Conservation (phyloP, 441 rosid species). For the Euphorbia schlechtendalii region DNA sequence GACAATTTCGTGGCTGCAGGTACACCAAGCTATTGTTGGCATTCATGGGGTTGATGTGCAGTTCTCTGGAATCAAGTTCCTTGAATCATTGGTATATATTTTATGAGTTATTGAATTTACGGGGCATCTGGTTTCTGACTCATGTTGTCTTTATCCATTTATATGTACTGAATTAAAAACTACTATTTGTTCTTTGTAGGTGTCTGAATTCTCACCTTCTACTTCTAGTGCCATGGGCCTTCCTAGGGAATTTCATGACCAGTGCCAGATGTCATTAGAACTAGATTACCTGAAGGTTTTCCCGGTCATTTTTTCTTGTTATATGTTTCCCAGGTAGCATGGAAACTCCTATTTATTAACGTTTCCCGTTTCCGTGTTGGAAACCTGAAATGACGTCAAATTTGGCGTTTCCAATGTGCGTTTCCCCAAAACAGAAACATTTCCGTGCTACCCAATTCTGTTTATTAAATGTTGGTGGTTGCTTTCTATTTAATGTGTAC, state of each 20-base stretch:
- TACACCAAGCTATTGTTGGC: conserved; percentile 78
- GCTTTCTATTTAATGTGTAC: no score
- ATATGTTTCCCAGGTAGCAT: no score
- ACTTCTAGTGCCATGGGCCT: conserved; percentile 97
- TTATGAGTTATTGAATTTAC: conserved; percentile 12
- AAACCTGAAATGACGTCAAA: no score
- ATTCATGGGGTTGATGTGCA: conserved; percentile 72
- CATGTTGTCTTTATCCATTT: conserved; percentile 18
- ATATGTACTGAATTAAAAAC: neutral
- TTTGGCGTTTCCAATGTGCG: no score
- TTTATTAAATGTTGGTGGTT: no score
- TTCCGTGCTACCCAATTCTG: no score
- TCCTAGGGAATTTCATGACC: conserved; percentile 95
- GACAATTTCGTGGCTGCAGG: conserved; percentile 40
- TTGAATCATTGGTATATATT: conserved; percentile 76
- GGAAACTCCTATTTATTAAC: no score
- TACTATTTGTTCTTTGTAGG: conserved; percentile 37
- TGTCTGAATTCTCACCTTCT: conserved; percentile 94
- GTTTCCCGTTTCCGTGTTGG: no score
- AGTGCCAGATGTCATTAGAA: conserved; percentile 76
- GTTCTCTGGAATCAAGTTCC: conserved; percentile 72
- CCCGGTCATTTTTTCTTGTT: conserved; percentile 11
- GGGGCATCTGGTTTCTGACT: conserved; percentile 13
- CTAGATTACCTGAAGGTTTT: conserved; percentile 74
- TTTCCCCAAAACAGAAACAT: no score